These are phyloP conservation scores for Jamesozyma piceae DNA, from an alignment of 805 yeast genomes.

Conservation along the genomic window DNA sequence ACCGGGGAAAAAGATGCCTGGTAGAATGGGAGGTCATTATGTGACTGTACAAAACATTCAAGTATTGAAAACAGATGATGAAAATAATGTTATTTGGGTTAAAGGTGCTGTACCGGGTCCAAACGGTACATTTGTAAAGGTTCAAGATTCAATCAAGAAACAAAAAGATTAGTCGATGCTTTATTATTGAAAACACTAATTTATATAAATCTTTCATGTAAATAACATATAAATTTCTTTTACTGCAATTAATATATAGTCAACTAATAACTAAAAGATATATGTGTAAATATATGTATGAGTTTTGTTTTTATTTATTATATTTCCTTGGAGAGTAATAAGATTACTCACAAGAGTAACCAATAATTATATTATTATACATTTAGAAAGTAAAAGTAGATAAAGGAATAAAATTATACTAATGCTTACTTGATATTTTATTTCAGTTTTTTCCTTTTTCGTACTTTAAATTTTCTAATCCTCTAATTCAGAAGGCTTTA, in stretches of 20 bases:
- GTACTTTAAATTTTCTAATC: conserved; percentile 37
- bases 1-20: conserved; percentile 98
- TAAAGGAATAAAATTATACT: neutral
- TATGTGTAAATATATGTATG: no score
- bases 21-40: conserved; percentile 78
- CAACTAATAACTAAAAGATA: no score
- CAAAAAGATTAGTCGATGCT: conserved; percentile 1
- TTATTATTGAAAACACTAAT: neutral
- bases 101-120: conserved; percentile 93
- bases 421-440: neutral
- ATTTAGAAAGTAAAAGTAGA: neutral
- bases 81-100: conserved; percentile 68
- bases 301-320: no score
- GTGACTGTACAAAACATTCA: conserved; percentile 68
- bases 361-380: neutral
- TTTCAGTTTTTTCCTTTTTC: no score
- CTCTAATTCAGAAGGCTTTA: conserved; percentile 91
- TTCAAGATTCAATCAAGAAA: conserved; percentile 68
- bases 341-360: no score
- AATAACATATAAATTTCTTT: neutral
- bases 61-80: conserved; percentile 73
- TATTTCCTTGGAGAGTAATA: no score
- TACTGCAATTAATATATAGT: no score
- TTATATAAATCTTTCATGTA: neutral
- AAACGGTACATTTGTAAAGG: conserved; percentile 58